phyloP scores from a whole-genome alignment of 2,329 filamentous ascomycete genomes.

The Sphaerulina musiva region DNA sequence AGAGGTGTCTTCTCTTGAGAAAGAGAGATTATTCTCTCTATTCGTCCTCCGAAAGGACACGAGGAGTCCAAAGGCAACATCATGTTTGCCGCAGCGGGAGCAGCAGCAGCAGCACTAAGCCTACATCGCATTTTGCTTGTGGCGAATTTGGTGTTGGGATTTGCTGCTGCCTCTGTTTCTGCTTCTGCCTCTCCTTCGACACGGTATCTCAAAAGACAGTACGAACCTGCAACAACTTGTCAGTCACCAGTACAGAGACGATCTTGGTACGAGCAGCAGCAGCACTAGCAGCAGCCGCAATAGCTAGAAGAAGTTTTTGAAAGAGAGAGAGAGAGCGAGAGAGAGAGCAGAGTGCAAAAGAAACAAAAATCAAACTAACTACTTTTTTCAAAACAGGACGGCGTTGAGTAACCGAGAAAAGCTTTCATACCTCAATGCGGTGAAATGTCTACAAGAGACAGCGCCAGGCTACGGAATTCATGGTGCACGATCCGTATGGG shows the following conservation, averaged over 20 bases:
- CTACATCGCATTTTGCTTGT: background rate
- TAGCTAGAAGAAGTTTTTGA: too few relatives aligned
- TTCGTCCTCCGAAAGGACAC: too few relatives aligned
- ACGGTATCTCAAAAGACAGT: slow-evolving; percentile 5
- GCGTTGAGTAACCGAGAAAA: slow-evolving; percentile 16
- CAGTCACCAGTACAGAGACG: slow-evolving; percentile 8
- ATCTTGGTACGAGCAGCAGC: slow-evolving; percentile 11
- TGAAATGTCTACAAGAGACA: slow-evolving; percentile 18
- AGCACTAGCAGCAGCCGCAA: too few relatives aligned
- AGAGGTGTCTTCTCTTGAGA: too few relatives aligned
- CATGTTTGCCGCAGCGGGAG: too few relatives aligned
- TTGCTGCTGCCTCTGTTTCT: background rate
- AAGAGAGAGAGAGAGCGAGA: too few relatives aligned
- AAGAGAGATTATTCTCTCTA: too few relatives aligned
- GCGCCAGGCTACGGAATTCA: slow-evolving; percentile 18
- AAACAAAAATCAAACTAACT: too few relatives aligned
- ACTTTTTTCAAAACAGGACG: slow-evolving; percentile 5
- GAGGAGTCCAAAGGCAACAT: too few relatives aligned
- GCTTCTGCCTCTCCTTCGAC: background rate
- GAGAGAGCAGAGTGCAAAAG: too few relatives aligned
- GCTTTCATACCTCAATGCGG: slow-evolving; percentile 17
- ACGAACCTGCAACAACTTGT: background rate
- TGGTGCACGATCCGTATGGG: slow-evolving; percentile 19
- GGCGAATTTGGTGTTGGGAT: background rate
- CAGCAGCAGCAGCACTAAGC: too few relatives aligned